phyloP scores from a whole-genome alignment of 2,329 filamentous ascomycete genomes.

The Alternaria burnsii region DNA sequence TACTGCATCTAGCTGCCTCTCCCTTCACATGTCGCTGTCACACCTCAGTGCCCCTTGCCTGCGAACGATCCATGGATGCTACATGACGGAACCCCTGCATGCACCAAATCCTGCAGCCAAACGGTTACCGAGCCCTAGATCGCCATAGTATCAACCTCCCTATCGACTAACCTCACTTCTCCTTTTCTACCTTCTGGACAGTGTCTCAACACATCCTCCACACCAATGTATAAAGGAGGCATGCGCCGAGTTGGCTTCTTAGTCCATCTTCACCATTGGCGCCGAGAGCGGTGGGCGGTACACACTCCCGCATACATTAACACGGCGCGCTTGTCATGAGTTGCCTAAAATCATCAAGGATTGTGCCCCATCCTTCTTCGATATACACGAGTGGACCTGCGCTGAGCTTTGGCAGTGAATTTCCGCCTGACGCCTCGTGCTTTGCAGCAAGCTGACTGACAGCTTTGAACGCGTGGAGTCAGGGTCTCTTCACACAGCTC shows the following conservation, averaged over 20 bases:
- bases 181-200: background rate
- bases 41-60: conserved; percentile 2
- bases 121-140: conserved; percentile 5
- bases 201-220: background rate
- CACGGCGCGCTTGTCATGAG: background rate
- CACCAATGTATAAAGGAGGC: background rate
- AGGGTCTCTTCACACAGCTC: conserved; percentile 5
- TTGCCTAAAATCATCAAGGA: background rate
- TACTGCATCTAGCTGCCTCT: background rate
- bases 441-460: background rate
- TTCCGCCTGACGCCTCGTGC: background rate
- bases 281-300: conserved; percentile 7
- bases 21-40: conserved; percentile 5
- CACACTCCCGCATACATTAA: background rate
- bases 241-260: background rate
- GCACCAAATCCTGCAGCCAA: conserved; percentile 1
- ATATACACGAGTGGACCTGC: background rate
- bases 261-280: conserved; percentile 1
- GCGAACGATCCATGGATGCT: conserved; percentile 4
- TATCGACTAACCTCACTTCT: background rate
- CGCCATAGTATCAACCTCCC: conserved; percentile 2
- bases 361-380: background rate
- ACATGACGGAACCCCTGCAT: conserved; percentile 1
- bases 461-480: conserved; percentile 5
- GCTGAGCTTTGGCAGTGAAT: background rate